Conservation (phyloP, 1,284 basidiomycete species). For the Erythrobasidium hasegawianum region DNA sequence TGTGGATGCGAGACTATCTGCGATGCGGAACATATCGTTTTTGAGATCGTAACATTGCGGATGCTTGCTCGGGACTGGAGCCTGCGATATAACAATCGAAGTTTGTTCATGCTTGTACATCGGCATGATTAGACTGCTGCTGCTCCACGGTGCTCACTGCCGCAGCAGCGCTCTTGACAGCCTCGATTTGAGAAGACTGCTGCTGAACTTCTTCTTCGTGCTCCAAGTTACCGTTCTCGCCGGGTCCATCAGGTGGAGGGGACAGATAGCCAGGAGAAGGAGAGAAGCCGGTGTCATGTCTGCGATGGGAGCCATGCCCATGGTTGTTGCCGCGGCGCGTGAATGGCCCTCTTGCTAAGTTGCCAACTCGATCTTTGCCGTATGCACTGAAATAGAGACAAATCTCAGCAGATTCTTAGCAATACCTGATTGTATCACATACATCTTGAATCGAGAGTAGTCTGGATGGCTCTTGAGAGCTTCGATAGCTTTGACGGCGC, state of each 20-base stretch:
- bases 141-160: slow-evolving; percentile 22
- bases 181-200: slow-evolving; percentile 19
- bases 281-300: neutral
- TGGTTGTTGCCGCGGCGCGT: slow-evolving; percentile 3
- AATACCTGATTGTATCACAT: neutral
- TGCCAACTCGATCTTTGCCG: slow-evolving; percentile 91
- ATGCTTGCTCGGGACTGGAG: no score
- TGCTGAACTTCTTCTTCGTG: neutral
- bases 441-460: slow-evolving; percentile 44
- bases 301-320: slow-evolving; percentile 6
- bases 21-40: no score
- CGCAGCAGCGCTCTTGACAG: slow-evolving; percentile 17
- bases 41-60: no score
- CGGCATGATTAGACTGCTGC: neutral
- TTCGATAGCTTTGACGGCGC: slow-evolving; percentile 81
- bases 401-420: slow-evolving; percentile 68
- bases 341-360: slow-evolving; percentile 47
- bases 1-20: no score
- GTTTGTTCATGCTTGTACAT: no score
- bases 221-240: neutral
- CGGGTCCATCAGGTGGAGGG: neutral
- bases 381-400: slow-evolving; percentile 69
- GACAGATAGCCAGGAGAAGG: neutral
- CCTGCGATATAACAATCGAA: no score
- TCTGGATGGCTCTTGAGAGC: slow-evolving; percentile 64